Conservation (phyloP, 1,284 basidiomycete species). For the Omphalotus olearius region DNA sequence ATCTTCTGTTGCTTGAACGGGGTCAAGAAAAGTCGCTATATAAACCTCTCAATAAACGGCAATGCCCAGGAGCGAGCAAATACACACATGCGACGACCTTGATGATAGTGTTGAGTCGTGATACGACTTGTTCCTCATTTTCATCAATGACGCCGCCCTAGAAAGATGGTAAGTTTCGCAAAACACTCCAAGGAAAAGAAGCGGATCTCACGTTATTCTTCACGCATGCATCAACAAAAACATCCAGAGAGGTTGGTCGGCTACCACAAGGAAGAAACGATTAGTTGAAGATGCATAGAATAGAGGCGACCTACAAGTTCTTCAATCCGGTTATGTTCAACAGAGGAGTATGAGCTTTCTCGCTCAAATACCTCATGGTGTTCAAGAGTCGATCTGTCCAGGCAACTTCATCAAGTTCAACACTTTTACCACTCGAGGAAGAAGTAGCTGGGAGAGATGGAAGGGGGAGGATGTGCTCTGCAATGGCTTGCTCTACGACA, state of each 20-base stretch:
- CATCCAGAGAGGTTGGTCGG: constrained; percentile 6
- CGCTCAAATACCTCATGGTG: constrained; percentile 72
- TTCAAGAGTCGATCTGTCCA: constrained; percentile 86
- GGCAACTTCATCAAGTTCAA: constrained; percentile 66
- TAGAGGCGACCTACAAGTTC: constrained; percentile 38
- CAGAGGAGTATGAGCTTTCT: constrained; percentile 52
- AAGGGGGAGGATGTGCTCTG: constrained; percentile 78
- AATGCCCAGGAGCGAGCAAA: constrained; percentile 7
- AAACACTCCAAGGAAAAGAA: constrained; percentile 2
- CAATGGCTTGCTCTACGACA: constrained; percentile 61
- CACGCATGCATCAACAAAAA: constrained; percentile 5
- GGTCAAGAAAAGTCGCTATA: constrained; percentile 61
- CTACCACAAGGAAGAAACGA: not conserved
- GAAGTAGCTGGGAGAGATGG: constrained; percentile 46
- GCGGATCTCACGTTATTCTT: constrained; percentile 8
- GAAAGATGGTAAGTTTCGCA: not conserved
- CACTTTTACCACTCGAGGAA: constrained; percentile 36
- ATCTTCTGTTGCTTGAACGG: constrained; percentile 74
- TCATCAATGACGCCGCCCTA: constrained; percentile 58
- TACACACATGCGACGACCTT: constrained; percentile 58
- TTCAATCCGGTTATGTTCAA: constrained; percentile 63
- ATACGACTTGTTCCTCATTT: constrained; percentile 61
- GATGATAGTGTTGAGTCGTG: constrained; percentile 49
- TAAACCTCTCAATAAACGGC: constrained; percentile 12
- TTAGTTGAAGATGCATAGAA: not conserved